Evolutionary conservation across 352 stramenopile species (phyloP), one percentile per base, ranked within the genome.

Genomic region (Phytophthora boehmeriae): DNA sequence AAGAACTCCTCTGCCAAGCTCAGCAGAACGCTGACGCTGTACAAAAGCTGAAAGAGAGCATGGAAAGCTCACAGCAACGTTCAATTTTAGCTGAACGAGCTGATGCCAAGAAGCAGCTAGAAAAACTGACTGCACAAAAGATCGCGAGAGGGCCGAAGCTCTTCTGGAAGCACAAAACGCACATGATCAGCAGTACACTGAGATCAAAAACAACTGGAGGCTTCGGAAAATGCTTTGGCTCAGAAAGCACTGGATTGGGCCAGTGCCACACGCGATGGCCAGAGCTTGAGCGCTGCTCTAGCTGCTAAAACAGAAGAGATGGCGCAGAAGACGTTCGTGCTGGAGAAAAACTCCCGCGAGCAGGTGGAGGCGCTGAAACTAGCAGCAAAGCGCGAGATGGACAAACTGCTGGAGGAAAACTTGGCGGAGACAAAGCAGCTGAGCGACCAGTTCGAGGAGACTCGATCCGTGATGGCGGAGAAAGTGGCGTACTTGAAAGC

Each of bases 361-460:
- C 64, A 86, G 20, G 44, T 89, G n/a, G 80, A 88, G 45, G 63
- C 27, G 8, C 68, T 90, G 25, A 86, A 89, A 56, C 47, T 59
- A 5, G 80, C 78, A 17, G 69, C 78, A 10, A 88, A 89, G 57
- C 66, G 68, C 11, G 83, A 92, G 20, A 78, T 94, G 73, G 79
- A 92, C 54, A 80, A 69, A 0, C 48, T 90, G 1, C 43, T 92
- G 34, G 79, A 91, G 41, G 83, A 90, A 48, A 87, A 94, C 36
- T 42, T 90, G 32, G 47, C 63, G 1, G 83, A 94, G 59, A 92
- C 73, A 5, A 75, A 75, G 56, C 65, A 76, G 44, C 51, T 94
- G 30, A 89, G 82, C 57, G 80, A 89, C 11, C 73, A 91, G 51
- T 94, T 94, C 44, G 78, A 92, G 30, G 79, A 88, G 46, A 82